Evolutionary conservation across 2,329 filamentous ascomycete species (phyloP).

Genomic region (Chrysoporthe austroafricana): DNA sequence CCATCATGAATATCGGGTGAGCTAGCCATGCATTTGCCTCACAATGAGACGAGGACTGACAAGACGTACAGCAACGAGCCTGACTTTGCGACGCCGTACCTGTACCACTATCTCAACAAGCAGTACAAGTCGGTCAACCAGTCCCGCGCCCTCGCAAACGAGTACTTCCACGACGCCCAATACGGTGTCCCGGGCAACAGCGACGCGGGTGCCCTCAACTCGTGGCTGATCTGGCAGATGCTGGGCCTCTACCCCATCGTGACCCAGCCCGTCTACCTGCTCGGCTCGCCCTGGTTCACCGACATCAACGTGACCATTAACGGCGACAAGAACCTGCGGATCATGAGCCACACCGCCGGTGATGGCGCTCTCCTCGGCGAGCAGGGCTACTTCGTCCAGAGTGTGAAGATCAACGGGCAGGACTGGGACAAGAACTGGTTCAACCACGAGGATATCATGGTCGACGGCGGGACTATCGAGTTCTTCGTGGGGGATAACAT

Average conservation of each 20-base stretch:
- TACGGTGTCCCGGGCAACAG: constrained; percentile 71
- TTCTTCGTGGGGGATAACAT: constrained; percentile 48
- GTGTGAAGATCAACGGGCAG: constrained; percentile 55
- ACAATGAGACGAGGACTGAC: constrained; percentile 44
- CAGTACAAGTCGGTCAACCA: constrained; percentile 59
- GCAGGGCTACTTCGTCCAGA: constrained; percentile 55
- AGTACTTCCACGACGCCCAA: constrained; percentile 62
- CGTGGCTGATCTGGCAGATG: constrained; percentile 68
- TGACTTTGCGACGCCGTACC: constrained; percentile 65
- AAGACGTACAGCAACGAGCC: constrained; percentile 57
- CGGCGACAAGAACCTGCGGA: constrained; percentile 48
- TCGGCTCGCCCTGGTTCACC: constrained; percentile 69
- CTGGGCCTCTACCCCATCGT: constrained; percentile 72
- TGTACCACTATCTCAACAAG: constrained; percentile 71
- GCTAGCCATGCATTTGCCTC: background rate
- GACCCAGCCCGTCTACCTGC: constrained; percentile 71
- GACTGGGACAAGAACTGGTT: constrained; percentile 59
- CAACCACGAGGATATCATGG: constrained; percentile 52
- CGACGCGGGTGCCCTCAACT: constrained; percentile 72
- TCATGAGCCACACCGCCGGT: constrained; percentile 44
- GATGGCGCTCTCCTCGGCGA: constrained; percentile 36
- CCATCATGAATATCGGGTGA: constrained; percentile 34
- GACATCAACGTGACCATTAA: constrained; percentile 60
- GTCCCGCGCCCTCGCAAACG: constrained; percentile 67
- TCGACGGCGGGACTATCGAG: constrained; percentile 50